A percentile compares a stretch with the other conserved stretches of the same genome.
phyloP scores from a whole-genome alignment of 495 filamentous ascomycete species.

The Aspergillus haitiensis region DNA sequence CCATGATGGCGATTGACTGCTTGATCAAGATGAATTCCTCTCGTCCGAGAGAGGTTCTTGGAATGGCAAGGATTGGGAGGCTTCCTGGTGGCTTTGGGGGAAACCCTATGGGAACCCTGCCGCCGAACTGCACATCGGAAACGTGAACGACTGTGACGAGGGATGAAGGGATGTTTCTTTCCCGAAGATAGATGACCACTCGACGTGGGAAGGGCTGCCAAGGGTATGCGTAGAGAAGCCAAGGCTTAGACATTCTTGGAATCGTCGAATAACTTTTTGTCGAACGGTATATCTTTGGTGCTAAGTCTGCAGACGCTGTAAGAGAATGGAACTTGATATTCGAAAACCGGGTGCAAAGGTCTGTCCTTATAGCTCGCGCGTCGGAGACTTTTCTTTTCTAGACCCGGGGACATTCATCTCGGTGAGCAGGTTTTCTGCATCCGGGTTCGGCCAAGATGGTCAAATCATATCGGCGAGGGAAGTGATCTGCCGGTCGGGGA shows the following conservation, averaged over 20 bases:
- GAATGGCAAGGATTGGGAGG: slow-evolving; percentile 5
- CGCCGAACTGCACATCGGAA: slow-evolving; percentile 3
- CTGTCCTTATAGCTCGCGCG: too few species aligned
- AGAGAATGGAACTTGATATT: too few species aligned
- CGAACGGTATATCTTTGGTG: too few species aligned
- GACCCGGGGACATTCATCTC: too few species aligned
- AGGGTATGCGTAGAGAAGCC: slow-evolving; percentile 8
- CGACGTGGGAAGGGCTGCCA: slow-evolving; percentile 7
- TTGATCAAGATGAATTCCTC: slow-evolving; percentile 5
- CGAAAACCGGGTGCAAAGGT: too few species aligned
- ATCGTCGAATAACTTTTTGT: too few species aligned
- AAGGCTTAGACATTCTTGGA: slow-evolving; percentile 1
- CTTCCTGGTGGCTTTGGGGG: slow-evolving; percentile 4
- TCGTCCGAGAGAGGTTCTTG: background rate
- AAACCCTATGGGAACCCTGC: background rate
- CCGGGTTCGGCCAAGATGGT: too few species aligned
- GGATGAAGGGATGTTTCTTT: slow-evolving; percentile 6
- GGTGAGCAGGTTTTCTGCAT: too few species aligned
- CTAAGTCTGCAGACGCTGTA: too few species aligned
- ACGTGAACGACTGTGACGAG: slow-evolving; percentile 1
- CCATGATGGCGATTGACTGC: slow-evolving; percentile 7
- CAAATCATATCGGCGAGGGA: too few species aligned
- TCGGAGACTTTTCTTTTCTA: too few species aligned
- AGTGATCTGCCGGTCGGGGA: too few species aligned
- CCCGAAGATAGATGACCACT: slow-evolving; percentile 1